A percentile compares a stretch with the other conserved stretches of the same genome.
phyloP scores from a whole-genome alignment of 495 filamentous ascomycete species.

The Neurospora hispaniola region DNA sequence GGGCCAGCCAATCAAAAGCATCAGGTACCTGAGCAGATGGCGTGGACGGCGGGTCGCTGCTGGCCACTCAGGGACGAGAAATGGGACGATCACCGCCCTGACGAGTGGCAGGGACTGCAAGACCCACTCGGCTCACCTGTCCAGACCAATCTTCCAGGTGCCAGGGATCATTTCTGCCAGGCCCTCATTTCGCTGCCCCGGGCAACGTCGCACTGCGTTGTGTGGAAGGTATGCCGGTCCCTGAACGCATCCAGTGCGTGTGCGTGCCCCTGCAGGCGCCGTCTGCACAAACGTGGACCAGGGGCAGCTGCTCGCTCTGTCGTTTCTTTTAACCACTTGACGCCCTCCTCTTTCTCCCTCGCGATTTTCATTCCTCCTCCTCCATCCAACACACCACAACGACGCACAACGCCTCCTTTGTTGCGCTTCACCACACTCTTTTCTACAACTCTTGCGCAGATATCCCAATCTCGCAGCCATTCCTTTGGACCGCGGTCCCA shows the following conservation, averaged over 20 bases:
- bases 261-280: background rate
- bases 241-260: background rate
- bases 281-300: background rate
- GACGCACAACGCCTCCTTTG: conserved; percentile 9
- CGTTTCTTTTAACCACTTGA: conserved; percentile 2
- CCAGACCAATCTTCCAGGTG: background rate
- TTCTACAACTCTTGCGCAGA: conserved; percentile 12
- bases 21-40: conserved; percentile 17
- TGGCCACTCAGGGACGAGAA: conserved; percentile 8
- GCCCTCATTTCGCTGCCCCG: conserved; percentile 16
- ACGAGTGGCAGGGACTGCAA: conserved; percentile 4
- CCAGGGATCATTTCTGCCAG: background rate
- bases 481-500: conserved; percentile 16
- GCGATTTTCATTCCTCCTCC: conserved; percentile 2
- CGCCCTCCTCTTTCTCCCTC: conserved; percentile 9
- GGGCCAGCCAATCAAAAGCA: conserved; percentile 12
- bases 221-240: background rate
- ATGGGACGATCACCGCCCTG: conserved; percentile 10
- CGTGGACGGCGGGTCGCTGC: conserved; percentile 7
- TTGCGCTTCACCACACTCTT: conserved; percentile 23
- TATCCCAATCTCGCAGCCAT: conserved; percentile 23
- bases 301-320: background rate
- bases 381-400: conserved; percentile 6
- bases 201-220: background rate
- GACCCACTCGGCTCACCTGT: background rate